A percentile compares a stretch with the other conserved stretches of the same genome.
phyloP scores from a whole-genome alignment of 805 yeast genomes.

The Candida verbasci region DNA sequence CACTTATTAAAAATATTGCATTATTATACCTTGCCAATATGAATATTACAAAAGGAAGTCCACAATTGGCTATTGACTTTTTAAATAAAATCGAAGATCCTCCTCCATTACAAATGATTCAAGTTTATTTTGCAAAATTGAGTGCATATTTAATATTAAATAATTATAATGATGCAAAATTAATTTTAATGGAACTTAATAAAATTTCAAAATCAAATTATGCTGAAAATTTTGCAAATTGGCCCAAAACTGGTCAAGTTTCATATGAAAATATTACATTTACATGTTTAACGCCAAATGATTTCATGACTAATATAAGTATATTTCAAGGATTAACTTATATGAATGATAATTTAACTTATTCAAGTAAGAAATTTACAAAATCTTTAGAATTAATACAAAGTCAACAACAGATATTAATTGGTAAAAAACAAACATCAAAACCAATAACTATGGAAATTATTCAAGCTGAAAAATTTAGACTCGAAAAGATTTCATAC shows the following conservation, averaged over 20 bases:
- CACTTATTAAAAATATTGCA: background rate
- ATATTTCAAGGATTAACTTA: slow-evolving; percentile 40
- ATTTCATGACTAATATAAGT: slow-evolving; percentile 37
- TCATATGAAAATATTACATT: slow-evolving; percentile 17
- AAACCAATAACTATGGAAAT: slow-evolving; percentile 4
- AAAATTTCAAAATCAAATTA: slow-evolving; percentile 18
- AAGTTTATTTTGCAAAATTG: slow-evolving; percentile 20
- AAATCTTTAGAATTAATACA: slow-evolving; percentile 31
- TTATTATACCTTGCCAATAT: slow-evolving; percentile 25
- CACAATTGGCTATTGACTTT: slow-evolving; percentile 12
- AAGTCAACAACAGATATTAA: slow-evolving; percentile 16
- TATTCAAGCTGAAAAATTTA: slow-evolving; percentile 15
- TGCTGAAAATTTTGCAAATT: slow-evolving; percentile 15
- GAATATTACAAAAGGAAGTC: slow-evolving; percentile 25
- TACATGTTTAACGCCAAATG: slow-evolving; percentile 41
- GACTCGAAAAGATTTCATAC: slow-evolving; percentile 25
- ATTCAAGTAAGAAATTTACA: slow-evolving; percentile 32
- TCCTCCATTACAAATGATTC: slow-evolving; percentile 32
- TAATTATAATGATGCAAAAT: slow-evolving; percentile 19
- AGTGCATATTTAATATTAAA: slow-evolving; percentile 23
- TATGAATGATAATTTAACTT: slow-evolving; percentile 27
- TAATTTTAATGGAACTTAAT: slow-evolving; percentile 18
- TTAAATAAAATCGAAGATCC: background rate
- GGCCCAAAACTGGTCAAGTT: slow-evolving; percentile 27
- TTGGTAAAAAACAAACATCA: slow-evolving; percentile 9